Base-by-base conservation (phyloP, 768 basidiomycete genomes). In the Lactarius indigo region DNA sequence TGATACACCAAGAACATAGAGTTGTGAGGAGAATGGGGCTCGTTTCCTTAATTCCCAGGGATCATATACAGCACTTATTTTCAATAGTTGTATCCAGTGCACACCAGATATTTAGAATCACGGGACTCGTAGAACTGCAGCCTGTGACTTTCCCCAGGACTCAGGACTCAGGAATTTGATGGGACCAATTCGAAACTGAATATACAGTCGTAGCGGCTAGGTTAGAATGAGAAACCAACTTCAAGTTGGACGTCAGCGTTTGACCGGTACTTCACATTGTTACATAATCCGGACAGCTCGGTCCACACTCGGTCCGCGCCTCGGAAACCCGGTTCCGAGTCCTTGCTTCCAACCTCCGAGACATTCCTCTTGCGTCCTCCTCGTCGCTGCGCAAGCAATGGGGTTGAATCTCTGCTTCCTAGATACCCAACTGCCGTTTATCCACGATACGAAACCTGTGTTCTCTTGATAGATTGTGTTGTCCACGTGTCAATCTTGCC, bases 81-180 rank as follows among this genome's bases (percentile, higher is more conserved):
- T 39, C 15, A 39, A 39, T 17, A 15, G 39, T 39, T 17, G 39
- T 41, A 18, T 41, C 17, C 39, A 35, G 35, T 18, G 39, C 39
- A 41, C 6, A 15, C 10, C 17, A 18, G 39, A 41, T 41, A 17
- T 15, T 41, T 18, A 17, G 15, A 41, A 41, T 18, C 17, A 41
- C 39, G 6, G 5, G 18, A 17, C 39, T 18, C 5, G 39, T 41
- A 41, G 39, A 17, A 15, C 17, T 6, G 39, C 39, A 17, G 5
- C 39, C 17, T 17, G 15, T 4, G 39, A 39, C 39, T 17, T 41
- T 5, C 59, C 28, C 83, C 81, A 1, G 79, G 78, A 30, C 78
- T 89, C 81, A 1, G 79, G 78, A 30, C 78, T 89, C 10, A 85
- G 89, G 39, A 85, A 85, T 81, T 82, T 10, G 82, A 84, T 35